A percentile compares a stretch with the other conserved stretches of the same genome.
These are phyloP conservation scores for Beauveria brongniartii DNA, from an alignment of 2,329 filamentous ascomycete species.

Conservation along the genomic window DNA sequence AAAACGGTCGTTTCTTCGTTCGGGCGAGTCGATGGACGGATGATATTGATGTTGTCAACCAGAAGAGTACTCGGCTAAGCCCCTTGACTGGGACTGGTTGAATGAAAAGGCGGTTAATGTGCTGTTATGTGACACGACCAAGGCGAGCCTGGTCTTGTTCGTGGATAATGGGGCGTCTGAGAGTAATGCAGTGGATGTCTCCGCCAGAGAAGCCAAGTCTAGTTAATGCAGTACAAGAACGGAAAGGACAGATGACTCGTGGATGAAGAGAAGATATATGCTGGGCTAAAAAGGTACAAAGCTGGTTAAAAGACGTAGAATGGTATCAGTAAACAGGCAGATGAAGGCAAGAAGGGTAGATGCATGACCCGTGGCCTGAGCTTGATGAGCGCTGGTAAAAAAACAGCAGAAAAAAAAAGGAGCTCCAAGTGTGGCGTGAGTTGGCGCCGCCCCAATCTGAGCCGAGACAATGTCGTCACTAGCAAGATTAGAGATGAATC, in stretches of 20 bases:
- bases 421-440: background rate
- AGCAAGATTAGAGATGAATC: too few species aligned
- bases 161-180: background rate
- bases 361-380: background rate
- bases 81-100: background rate
- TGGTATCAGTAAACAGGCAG: background rate
- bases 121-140: background rate
- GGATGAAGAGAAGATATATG: background rate
- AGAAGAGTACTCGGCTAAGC: background rate
- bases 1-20: background rate
- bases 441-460: background rate
- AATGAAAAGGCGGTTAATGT: background rate
- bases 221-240: background rate
- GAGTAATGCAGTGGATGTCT: background rate
- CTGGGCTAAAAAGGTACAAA: background rate
- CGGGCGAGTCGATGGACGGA: background rate
- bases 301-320: background rate
- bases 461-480: background rate
- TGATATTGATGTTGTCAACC: background rate
- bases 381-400: background rate
- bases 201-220: background rate
- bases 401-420: background rate
- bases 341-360: background rate
- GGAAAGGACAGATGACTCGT: background rate
- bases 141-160: background rate